Evolutionary conservation across 305 asterid genomes (phyloP).

Genomic region (Fraxinus latifolia): DNA sequence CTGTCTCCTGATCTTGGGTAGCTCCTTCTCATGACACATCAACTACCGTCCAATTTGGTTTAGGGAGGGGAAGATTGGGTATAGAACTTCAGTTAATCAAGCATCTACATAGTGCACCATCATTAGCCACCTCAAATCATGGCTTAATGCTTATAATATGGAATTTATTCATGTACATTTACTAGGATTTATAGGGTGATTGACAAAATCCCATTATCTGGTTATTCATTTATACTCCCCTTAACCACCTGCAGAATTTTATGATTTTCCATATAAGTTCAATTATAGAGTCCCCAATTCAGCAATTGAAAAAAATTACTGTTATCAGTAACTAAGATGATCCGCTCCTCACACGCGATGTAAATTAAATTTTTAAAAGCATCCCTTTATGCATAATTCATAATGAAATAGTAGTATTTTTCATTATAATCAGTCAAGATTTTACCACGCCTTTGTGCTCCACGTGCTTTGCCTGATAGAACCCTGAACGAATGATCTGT

Average conservation of each 20-base stretch:
- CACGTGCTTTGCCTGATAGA: conserved; percentile 65
- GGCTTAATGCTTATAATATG: not conserved
- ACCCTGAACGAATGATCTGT: conserved; percentile 75
- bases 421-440: not conserved
- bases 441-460: conserved; percentile 89
- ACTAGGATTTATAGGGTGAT: not conserved
- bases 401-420: not conserved
- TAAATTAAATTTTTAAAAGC: not conserved
- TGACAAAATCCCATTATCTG: not conserved
- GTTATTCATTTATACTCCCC: not conserved
- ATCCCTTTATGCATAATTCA: not conserved
- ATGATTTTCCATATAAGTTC: not conserved
- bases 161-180: not conserved
- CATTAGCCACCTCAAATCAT: not conserved
- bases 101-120: not conserved
- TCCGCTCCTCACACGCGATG: not conserved
- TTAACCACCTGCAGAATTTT: not conserved
- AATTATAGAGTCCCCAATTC: not conserved
- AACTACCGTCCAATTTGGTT: not conserved
- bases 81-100: not conserved
- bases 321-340: not conserved
- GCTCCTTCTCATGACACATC: not conserved
- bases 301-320: not conserved
- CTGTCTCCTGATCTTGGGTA: not conserved
- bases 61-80: not conserved